Evolutionary conservation across 306 rosid genomes (phyloP).

Genomic region (Rosa multiflora): DNA sequence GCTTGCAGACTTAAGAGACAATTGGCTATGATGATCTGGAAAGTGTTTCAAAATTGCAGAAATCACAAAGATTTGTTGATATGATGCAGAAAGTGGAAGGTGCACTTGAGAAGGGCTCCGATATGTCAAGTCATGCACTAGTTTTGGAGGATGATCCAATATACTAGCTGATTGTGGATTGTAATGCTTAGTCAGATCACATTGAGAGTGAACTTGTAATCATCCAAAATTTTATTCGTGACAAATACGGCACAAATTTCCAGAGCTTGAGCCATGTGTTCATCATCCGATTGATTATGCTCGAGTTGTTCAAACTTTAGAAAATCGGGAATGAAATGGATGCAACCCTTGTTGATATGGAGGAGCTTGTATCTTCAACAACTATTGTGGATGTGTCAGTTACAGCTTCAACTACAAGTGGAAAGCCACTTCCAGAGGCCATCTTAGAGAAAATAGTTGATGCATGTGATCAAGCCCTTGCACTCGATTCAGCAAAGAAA

Average conservation of each 20-base stretch:
- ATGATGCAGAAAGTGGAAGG: slow-evolving; percentile 91
- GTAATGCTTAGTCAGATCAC: slow-evolving; percentile 85
- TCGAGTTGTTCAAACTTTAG: slow-evolving; percentile 61
- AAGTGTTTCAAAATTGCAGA: slow-evolving; percentile 90
- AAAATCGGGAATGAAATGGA: slow-evolving; percentile 96
- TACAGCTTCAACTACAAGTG: too few relatives aligned
- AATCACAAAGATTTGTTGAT: slow-evolving; percentile 74
- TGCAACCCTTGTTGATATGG: slow-evolving; percentile 86
- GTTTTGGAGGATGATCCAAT: slow-evolving; percentile 92
- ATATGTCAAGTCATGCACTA: slow-evolving; percentile 52
- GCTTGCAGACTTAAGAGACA: slow-evolving; percentile 77
- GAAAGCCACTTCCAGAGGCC: too few relatives aligned
- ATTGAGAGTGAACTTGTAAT: slow-evolving; percentile 91
- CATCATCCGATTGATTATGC: slow-evolving; percentile 97
- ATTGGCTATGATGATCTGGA: slow-evolving; percentile 91
- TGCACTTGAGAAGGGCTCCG: slow-evolving; percentile 68
- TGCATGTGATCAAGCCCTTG: too few relatives aligned
- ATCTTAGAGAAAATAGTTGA: too few relatives aligned
- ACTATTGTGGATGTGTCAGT: too few relatives aligned
- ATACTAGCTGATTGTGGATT: slow-evolving; percentile 89
- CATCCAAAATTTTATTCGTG: slow-evolving; percentile 90
- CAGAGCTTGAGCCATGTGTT: slow-evolving; percentile 90
- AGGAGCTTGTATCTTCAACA: too few relatives aligned
- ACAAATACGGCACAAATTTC: slow-evolving; percentile 91
- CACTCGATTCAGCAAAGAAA: too few relatives aligned